phyloP scores from a whole-genome alignment of 306 rosid genomes.

The Sesbania bispinosa region DNA sequence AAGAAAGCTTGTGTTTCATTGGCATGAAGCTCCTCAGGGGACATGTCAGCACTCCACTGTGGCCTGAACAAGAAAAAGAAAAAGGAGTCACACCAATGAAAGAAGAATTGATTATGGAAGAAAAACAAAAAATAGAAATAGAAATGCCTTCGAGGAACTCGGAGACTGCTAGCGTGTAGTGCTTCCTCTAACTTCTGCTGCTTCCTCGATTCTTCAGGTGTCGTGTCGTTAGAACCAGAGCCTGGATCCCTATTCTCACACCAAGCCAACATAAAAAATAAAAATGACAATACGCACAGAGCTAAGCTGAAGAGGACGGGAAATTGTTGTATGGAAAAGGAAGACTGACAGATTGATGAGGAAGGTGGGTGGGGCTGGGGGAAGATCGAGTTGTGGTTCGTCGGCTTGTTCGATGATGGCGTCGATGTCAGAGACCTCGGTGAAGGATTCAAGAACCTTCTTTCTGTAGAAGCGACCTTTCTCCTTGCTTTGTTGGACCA shows the following conservation, averaged over 20 bases:
- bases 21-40: constrained; percentile 77
- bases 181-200: constrained; percentile 73
- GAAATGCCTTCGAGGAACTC: constrained; percentile 75
- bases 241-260: constrained; percentile 54
- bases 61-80: constrained; percentile 48
- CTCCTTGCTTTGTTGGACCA: constrained; percentile 77
- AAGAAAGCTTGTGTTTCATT: constrained; percentile 77
- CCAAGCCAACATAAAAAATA: constrained; percentile 3
- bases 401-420: constrained; percentile 72
- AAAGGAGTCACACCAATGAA: not conserved
- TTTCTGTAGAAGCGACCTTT: constrained; percentile 59
- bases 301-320: no score
- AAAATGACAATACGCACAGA: not conserved
- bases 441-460: constrained; percentile 79
- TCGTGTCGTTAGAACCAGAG: constrained; percentile 34
- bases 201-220: constrained; percentile 58
- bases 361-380: constrained; percentile 42
- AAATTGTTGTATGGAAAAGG: no score
- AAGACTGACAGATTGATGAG: constrained; percentile 57
- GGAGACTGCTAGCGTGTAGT: constrained; percentile 67
- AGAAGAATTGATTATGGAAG: not conserved
- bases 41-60: constrained; percentile 69
- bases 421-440: constrained; percentile 88
- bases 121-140: not conserved
- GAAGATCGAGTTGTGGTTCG: constrained; percentile 40